Evolutionary conservation across 371 early-diverging fungal species (phyloP), one percentile per base, ranked within the genome.

Genomic region (Lichtheimia ornata): DNA sequence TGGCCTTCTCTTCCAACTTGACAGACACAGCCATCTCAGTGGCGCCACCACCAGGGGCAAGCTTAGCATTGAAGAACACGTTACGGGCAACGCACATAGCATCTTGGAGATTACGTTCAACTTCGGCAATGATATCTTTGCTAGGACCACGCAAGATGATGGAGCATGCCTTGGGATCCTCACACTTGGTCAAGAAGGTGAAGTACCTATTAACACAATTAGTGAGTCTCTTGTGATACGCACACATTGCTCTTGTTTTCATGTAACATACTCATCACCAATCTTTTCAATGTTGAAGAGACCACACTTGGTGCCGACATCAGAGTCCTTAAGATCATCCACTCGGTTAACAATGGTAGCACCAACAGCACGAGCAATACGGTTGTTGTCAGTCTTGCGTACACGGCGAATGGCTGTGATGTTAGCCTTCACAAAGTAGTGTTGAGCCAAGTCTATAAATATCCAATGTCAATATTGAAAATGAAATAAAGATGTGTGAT

Each of bases 81-180:
- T 99, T 99, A 66, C 98, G 96, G 15, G 99, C 99, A 49, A 99
- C 99, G 59, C 89, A 88, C 93, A 99, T 94, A 68, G 99, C 99
- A 81, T 99, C 99, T 76, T 97, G 95, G 70, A 99, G 84, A 80
- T 99, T 99, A 66, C 99, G 94, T 73, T 99, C 99, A 64, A 99
- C 83, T 81, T 99, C 99, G 71, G 97, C 93, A 28, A 99, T 79
- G 63, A 99, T 92, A 81, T 99, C 99, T 82, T 97, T 99, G 67
- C 95, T 92, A 50, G 99, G 98, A 49, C 99, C 99, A 66, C 99
- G 93, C 65, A 99, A 85, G 25, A 99, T 71, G 70, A 99, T 94
- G 49, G 99, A 95, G 84, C 99, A 99, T 5, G 99, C 99, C 83
- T 98, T 98, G 70, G 99, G 99, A 70, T 95, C 87, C 69, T 91